Conservation (phyloP, 306 rosid species). For the Prunus armeniaca region DNA sequence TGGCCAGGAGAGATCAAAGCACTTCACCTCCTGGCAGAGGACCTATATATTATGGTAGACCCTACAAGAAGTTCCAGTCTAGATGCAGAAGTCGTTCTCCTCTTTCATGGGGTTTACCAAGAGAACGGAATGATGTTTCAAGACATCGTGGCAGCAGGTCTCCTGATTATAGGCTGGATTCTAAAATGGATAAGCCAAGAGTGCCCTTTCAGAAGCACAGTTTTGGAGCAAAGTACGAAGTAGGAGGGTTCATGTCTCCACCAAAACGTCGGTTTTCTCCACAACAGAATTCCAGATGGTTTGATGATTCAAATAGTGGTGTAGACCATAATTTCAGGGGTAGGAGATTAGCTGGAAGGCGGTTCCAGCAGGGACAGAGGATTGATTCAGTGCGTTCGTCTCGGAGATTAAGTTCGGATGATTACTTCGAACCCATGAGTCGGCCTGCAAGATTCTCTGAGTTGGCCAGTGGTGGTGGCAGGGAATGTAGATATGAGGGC, state of each 20-base stretch:
- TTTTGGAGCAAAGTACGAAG: constrained; percentile 27
- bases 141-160: constrained; percentile 34
- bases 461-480: constrained; percentile 9
- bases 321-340: constrained; percentile 29
- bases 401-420: constrained; percentile 28
- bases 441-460: constrained; percentile 24
- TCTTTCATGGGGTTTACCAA: constrained; percentile 12
- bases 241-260: constrained; percentile 19
- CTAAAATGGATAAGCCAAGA: constrained; percentile 29
- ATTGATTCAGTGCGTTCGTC: constrained; percentile 20
- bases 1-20: constrained; percentile 33
- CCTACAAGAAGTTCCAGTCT: constrained; percentile 29
- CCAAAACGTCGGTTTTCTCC: constrained; percentile 29
- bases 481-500: constrained; percentile 26
- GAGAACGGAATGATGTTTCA: constrained; percentile 22
- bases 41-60: constrained; percentile 26
- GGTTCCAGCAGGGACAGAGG: constrained; percentile 28
- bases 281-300: constrained; percentile 29
- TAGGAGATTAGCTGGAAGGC: constrained; percentile 25
- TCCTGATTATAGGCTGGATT: constrained; percentile 30
- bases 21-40: constrained; percentile 26
- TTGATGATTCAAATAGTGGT: constrained; percentile 21
- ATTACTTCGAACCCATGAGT: constrained; percentile 21
- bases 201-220: constrained; percentile 29
- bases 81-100: constrained; percentile 43